phyloP scores from a whole-genome alignment of 2,329 filamentous ascomycete species.

The Fusarium compactum region DNA sequence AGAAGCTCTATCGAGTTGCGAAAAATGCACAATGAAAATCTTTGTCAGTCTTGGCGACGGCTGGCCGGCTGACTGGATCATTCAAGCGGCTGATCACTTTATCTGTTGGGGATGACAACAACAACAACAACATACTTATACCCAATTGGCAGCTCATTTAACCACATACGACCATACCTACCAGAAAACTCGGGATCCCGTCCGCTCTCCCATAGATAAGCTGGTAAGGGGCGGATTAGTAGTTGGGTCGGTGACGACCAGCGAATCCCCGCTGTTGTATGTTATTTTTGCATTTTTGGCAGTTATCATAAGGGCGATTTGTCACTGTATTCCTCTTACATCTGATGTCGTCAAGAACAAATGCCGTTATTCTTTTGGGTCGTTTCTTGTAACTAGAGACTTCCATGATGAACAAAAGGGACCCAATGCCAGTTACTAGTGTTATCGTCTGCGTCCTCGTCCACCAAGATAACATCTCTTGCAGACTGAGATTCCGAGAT shows the following conservation, averaged over 20 bases:
- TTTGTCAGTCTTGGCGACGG: no score
- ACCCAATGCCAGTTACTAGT: no score
- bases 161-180: background rate
- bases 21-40: no score
- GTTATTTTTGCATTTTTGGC: background rate
- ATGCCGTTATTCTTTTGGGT: background rate
- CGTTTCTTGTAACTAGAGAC: no score
- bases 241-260: slow-evolving; percentile 7
- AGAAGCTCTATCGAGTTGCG: no score
- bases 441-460: no score
- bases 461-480: no score
- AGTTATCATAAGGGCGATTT: background rate
- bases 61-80: background rate
- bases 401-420: no score
- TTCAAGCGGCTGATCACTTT: rapidly evolving
- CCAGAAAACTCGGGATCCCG: background rate
- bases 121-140: rapidly evolving
- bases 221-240: slow-evolving; percentile 4
- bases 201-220: slow-evolving; percentile 3
- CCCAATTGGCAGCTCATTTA: rapidly evolving
- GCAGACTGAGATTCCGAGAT: no score
- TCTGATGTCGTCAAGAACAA: no score
- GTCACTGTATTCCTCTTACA: no score
- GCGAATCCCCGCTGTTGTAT: slow-evolving; percentile 7
- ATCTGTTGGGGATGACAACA: background rate